Base-by-base conservation (phyloP, 148 eudicot genomes). In the Fagopyrum esculentum region DNA sequence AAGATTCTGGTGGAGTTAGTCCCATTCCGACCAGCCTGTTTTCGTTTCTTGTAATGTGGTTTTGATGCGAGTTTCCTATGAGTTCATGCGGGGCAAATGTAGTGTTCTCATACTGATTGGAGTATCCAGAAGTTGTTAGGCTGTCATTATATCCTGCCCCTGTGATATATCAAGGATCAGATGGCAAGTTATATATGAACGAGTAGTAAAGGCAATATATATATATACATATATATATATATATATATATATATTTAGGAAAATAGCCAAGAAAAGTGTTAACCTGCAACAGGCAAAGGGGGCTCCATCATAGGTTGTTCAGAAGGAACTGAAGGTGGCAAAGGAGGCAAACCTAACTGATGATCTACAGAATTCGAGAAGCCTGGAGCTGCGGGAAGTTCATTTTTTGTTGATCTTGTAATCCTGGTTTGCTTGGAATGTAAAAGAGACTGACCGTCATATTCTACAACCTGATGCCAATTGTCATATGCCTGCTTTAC, bases 401-500 rank as follows among this genome's bases (percentile, higher is more conserved):
- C 89, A 60, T 78, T 86, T 29, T 80, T 81, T 55, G 92, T 83
- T 43, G 86, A 69, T 71, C 84, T 82, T 9, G 89, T 82, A 74
- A 82, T 83, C 30, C 74, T 80, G 64, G 54, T 86, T 86, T 89
- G 91, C 82, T 91, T 89, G 82, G 90, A 78, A 74, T 82, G 86
- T 76, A 88, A 52, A 45, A 93, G 86, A 44, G 98, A 85, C 81
- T 89, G 89, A 35, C 97, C 97, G 82, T 93, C 98, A 75, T 91
- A 93, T 85, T 91, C 98, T 11, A 93, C 84, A 77, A 93, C 98
- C 79, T 93, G 91, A 75, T 84, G 82, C 98, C 98, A 93, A 57
- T 93, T 91, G 15, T 93, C 98, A 75, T 93, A 93, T 74, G 98
- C 98, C 79, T 91, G 91, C 87, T 89, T 93, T 82, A 93, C 86